Evolutionary conservation across 352 stramenopile species (phyloP).

Genomic region (Globisporangium alternatum): DNA sequence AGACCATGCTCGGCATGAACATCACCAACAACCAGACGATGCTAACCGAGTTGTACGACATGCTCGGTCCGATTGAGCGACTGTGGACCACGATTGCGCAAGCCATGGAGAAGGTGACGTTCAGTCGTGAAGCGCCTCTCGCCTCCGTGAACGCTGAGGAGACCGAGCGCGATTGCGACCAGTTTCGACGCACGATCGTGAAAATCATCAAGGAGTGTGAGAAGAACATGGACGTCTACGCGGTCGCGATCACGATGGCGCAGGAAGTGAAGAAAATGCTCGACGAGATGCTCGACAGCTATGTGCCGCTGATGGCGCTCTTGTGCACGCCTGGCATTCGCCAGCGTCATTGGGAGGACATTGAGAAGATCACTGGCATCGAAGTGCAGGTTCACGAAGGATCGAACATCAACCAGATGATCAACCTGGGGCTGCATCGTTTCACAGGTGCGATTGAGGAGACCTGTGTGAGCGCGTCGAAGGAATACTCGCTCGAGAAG

Average conservation of each 20-base stretch:
- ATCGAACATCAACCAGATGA: constrained; percentile 90
- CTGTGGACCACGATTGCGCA: constrained; percentile 83
- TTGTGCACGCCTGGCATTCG: constrained; percentile 92
- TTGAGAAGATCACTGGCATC: constrained; percentile 84
- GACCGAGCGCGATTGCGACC: constrained; percentile 83
- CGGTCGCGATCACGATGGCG: constrained; percentile 73
- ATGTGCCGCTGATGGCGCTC: constrained; percentile 90
- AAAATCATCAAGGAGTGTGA: constrained; percentile 91
- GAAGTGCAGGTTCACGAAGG: constrained; percentile 88
- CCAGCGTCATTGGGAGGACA: constrained; percentile 92
- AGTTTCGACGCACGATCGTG: constrained; percentile 84
- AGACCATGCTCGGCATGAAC: constrained; percentile 82
- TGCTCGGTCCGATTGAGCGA: constrained; percentile 84
- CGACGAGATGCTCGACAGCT: constrained; percentile 84
- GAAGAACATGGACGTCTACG: constrained; percentile 84
- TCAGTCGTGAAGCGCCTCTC: constrained; percentile 59
- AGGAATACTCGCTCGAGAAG: constrained; percentile 94
- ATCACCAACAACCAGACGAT: constrained; percentile 79
- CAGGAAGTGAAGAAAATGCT: constrained; percentile 81
- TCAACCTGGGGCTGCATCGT: constrained; percentile 84
- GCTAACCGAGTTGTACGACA: constrained; percentile 73
- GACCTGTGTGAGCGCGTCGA: constrained; percentile 92
- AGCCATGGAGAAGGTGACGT: constrained; percentile 76
- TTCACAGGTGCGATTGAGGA: constrained; percentile 89
- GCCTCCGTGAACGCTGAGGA: constrained; percentile 81